Base-by-base conservation (phyloP, 139 green algal species). In the Limnomonas spitsbergensis region DNA sequence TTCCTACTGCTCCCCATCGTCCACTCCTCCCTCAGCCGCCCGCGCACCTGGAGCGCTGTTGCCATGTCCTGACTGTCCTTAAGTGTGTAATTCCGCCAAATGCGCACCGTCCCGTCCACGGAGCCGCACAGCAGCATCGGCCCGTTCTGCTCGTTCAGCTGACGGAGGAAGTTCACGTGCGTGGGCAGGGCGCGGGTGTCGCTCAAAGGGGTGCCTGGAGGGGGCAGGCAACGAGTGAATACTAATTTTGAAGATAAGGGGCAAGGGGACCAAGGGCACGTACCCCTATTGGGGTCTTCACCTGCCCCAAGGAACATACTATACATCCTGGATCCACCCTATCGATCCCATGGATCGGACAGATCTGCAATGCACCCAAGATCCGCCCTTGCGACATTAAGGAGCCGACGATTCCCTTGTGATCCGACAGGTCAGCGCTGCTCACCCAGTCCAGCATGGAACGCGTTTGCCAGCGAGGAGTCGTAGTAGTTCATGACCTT, bases 91-190 rank as follows among this genome's bases (percentile, higher is more conserved):
- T 89, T 76, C 42, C 93, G 86, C 92, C 92, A 95, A 4, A 95
- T 83, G 1, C 90, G 85, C 73, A 95, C 89, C 1, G 83, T 77
- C 0, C 93, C 93, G 68, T 96, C 91, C 27, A 81, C 80, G 1
- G 78, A 81, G 66, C 91, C 89, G 0, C 81, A 75, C 71, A 95
- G 78, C 56, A 97, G 81, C 80, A 96, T 73, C 31, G 87, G 88
- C 24, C 81, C 84, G 66, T 91, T 81, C n/a, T 89, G 69, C 81
- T 94, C 87, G 66, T 95, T 96, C 34, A 97, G 73, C 80, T 94
- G 89, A 3, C 35, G 26, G 3, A 74, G 37, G 56, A 66, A 74
- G 7, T 7, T 66, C 53, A 73, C 56, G 38, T 39, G 38, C n/a
- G 3, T 74, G 54, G 56, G 54, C n/a, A 73, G 36, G 31, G 34